Conservation (phyloP, 352 stramenopile genomes). For the Phytophthora constricta region DNA sequence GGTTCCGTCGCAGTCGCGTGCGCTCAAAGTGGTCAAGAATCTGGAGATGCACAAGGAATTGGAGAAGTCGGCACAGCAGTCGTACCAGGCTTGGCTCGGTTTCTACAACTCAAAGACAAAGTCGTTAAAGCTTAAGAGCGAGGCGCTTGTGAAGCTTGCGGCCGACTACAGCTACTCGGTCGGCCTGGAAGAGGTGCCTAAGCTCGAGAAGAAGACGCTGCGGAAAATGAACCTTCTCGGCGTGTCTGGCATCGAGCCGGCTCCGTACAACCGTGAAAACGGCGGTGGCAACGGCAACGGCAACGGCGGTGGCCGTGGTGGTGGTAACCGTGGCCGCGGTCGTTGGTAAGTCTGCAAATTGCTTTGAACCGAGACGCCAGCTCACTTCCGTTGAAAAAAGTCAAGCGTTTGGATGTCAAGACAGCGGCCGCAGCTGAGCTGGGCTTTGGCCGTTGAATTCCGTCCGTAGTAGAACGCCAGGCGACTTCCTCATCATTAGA, state of each 20-base stretch:
- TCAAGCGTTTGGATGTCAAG: neutral
- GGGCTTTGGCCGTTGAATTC: slow-evolving; percentile 15
- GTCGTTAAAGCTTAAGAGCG: slow-evolving; percentile 49
- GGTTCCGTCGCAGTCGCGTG: slow-evolving; percentile 22
- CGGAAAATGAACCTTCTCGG: slow-evolving; percentile 89
- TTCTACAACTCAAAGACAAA: slow-evolving; percentile 93
- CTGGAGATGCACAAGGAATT: slow-evolving; percentile 61
- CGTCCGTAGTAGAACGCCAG: slow-evolving; percentile 25
- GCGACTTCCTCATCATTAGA: slow-evolving; percentile 49
- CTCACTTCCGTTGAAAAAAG: neutral
- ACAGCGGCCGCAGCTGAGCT: slow-evolving; percentile 5
- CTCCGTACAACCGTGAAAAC: slow-evolving; percentile 46
- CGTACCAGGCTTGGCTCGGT: slow-evolving; percentile 95
- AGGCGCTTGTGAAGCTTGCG: slow-evolving; percentile 74
- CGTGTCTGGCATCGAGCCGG: slow-evolving; percentile 67
- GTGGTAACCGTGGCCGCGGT: slow-evolving; percentile 19
- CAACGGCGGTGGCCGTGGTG: slow-evolving; percentile 2
- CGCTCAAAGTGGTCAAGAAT: slow-evolving; percentile 42
- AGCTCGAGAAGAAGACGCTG: slow-evolving; percentile 86
- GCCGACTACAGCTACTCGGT: slow-evolving; percentile 70
- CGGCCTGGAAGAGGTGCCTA: slow-evolving; percentile 71
- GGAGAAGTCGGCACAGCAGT: slow-evolving; percentile 81
- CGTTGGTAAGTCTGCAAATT: slow-evolving; percentile 35
- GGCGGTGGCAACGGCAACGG: slow-evolving; percentile 24
- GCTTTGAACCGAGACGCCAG: neutral